A percentile compares a stretch with the other conserved stretches of the same genome.
Conservation (phyloP, 2,329 filamentous ascomycete genomes). For the Arthrinium phaeospermum region DNA sequence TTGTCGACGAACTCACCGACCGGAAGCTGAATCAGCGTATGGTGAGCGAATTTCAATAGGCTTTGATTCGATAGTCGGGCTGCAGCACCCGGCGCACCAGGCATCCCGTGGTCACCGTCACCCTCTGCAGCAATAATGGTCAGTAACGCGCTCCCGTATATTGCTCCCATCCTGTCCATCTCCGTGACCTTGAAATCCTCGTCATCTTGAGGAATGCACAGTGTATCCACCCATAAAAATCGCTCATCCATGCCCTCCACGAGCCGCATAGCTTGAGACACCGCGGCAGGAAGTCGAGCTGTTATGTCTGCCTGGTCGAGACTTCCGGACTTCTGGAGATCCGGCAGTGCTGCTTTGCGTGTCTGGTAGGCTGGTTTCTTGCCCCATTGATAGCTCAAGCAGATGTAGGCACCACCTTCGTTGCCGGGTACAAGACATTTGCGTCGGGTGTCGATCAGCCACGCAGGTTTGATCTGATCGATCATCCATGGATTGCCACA, state of each 20-base stretch:
- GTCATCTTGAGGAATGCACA: conserved; percentile 21
- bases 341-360: neutral
- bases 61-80: neutral
- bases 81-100: neutral
- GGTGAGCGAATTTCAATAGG: neutral
- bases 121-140: conserved; percentile 19
- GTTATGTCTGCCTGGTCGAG: neutral
- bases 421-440: neutral
- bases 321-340: neutral
- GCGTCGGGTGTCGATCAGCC: neutral
- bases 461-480: neutral
- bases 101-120: neutral
- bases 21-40: neutral
- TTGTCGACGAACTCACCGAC: too few relatives aligned
- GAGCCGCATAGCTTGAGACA: neutral
- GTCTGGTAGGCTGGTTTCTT: neutral
- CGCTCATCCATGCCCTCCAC: neutral
- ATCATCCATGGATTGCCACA: neutral
- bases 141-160: conserved; percentile 10
- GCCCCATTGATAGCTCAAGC: conserved; percentile 10
- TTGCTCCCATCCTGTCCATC: conserved; percentile 18
- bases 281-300: neutral
- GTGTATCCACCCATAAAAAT: conserved; percentile 19
- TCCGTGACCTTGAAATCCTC: neutral
- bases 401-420: neutral